Conservation (phyloP, 2,329 filamentous ascomycete species). For the Gaeumannomyces tritici region DNA sequence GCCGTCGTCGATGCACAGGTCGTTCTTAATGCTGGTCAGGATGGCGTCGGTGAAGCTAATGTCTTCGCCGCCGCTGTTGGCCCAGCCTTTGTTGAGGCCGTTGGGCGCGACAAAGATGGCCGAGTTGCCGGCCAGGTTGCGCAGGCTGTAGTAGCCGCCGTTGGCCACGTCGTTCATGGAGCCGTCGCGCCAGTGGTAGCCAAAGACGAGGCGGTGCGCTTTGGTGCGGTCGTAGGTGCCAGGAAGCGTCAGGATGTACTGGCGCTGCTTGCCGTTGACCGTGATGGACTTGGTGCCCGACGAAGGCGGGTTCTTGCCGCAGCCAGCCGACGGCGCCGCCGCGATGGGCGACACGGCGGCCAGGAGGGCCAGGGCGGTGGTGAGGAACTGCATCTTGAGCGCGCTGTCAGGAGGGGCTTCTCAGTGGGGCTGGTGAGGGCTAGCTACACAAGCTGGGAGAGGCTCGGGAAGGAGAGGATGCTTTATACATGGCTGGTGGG, state of each 20-base stretch:
- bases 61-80: slow-evolving; percentile 29
- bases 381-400: not conserved
- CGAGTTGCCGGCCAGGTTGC: slow-evolving; percentile 17
- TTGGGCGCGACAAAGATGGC: slow-evolving; percentile 34
- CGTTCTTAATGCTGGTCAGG: slow-evolving; percentile 22
- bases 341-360: slow-evolving; percentile 1
- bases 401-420: not conserved
- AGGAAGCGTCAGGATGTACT: slow-evolving; percentile 2
- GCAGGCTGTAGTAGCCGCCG: slow-evolving; percentile 30
- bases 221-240: slow-evolving; percentile 23
- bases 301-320: not conserved
- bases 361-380: not conserved
- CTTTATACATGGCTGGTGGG: not conserved
- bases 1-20: slow-evolving; percentile 30
- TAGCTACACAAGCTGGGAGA: not conserved
- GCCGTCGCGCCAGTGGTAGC: slow-evolving; percentile 29
- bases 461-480: not conserved
- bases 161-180: slow-evolving; percentile 25
- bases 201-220: slow-evolving; percentile 30
- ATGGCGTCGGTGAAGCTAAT: slow-evolving; percentile 28
- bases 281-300: not conserved
- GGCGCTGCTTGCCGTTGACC: slow-evolving; percentile 1
- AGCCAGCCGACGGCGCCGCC: not conserved
- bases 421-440: not conserved
- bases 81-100: slow-evolving; percentile 31